Percentiles rank a stretch among this genome's conserved stretches.
Conservation (phyloP, 2,329 filamentous ascomycete species). For the Orbilia oligospora region DNA sequence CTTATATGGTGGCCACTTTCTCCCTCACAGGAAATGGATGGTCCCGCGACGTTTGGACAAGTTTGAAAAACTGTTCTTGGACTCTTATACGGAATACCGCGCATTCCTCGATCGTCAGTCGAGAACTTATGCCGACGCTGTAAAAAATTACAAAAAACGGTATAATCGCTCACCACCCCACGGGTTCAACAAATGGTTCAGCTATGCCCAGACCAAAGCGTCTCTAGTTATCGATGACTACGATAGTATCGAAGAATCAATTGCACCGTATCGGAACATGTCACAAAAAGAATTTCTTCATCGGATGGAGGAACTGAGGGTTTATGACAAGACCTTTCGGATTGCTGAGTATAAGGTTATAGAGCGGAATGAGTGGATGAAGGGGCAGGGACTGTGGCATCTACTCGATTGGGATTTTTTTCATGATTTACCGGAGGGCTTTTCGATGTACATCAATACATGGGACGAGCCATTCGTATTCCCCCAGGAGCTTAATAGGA, state of each 20-base stretch:
- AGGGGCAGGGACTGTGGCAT: constrained; percentile 7
- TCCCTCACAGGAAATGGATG: constrained; percentile 14
- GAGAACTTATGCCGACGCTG: constrained; percentile 32
- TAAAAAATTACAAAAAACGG: constrained; percentile 67
- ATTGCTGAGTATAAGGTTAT: constrained; percentile 3
- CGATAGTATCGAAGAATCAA: constrained; percentile 67
- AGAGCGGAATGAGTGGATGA: not conserved
- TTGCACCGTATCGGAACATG: constrained; percentile 67
- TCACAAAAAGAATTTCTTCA: not conserved
- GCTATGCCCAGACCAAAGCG: constrained; percentile 67
- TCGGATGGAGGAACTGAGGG: constrained; percentile 66
- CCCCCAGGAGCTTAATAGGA: not conserved
- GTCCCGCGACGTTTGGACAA: constrained; percentile 4
- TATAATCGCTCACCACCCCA: constrained; percentile 69
- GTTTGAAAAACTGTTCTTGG: constrained; percentile 39
- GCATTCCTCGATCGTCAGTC: constrained; percentile 37
- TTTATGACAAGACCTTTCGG: constrained; percentile 50
- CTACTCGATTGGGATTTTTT: constrained; percentile 10
- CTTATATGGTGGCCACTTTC: constrained; percentile 12
- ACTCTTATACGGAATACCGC: constrained; percentile 35
- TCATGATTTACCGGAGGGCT: constrained; percentile 20
- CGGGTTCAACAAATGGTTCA: constrained; percentile 70
- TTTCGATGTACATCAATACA: constrained; percentile 24
- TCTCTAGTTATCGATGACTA: constrained; percentile 71
- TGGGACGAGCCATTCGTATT: constrained; percentile 63